These are phyloP conservation scores for Leishmania gerbilli DNA, from an alignment of 208 protist species.

Conservation along the genomic window DNA sequence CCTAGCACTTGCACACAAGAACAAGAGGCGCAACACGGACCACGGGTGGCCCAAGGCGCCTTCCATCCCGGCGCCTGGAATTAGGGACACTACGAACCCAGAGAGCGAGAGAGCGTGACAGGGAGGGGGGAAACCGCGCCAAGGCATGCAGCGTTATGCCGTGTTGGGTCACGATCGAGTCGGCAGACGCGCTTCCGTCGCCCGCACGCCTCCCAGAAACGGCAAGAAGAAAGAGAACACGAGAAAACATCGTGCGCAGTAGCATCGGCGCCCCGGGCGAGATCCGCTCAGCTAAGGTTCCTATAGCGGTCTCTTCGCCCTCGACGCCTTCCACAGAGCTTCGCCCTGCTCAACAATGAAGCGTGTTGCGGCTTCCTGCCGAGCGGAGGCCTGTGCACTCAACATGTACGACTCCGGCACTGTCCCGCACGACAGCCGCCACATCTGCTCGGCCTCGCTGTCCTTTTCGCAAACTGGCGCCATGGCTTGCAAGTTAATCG, in stretches of 20 bases:
- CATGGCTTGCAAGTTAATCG: conserved; percentile 84
- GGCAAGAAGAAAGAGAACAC: not conserved
- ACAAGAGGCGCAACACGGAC: no score
- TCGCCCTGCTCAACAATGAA: conserved; percentile 53
- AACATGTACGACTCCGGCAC: conserved; percentile 66
- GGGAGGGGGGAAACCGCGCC: not conserved
- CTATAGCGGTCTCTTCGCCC: not conserved
- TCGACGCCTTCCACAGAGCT: conserved; percentile 25
- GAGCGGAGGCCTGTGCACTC: conserved; percentile 47
- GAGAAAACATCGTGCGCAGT: not conserved
- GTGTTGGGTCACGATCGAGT: not conserved
- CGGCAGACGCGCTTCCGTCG: not conserved
- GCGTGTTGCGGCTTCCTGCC: conserved; percentile 47
- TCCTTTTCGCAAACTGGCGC: conserved; percentile 86
- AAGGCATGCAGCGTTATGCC: not conserved
- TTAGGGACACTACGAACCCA: not conserved
- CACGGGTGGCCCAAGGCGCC: not conserved
- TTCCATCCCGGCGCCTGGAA: not conserved
- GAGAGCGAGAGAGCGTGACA: not conserved
- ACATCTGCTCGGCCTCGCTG: conserved; percentile 83
- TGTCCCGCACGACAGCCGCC: conserved; percentile 78
- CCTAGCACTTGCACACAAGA: not conserved
- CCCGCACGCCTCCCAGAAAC: not conserved
- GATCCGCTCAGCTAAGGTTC: not conserved
- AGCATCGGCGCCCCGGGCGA: not conserved